Percentiles rank a stretch among this genome's conserved stretches.
These are phyloP conservation scores for Phialocephala subalpina DNA, from an alignment of 2,329 filamentous ascomycete species.

Conservation along the genomic window DNA sequence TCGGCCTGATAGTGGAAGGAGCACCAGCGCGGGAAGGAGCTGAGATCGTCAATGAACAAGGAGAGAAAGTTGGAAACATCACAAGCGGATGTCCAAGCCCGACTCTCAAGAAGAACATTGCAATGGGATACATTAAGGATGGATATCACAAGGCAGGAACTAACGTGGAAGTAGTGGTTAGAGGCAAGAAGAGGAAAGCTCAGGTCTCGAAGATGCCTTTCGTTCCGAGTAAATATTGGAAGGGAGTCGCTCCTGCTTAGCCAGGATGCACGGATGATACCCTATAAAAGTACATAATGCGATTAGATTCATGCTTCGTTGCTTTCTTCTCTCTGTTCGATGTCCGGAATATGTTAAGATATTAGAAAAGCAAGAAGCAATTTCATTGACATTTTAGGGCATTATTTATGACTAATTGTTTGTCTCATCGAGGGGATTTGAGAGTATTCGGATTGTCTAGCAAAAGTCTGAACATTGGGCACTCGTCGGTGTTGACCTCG, in stretches of 20 bases:
- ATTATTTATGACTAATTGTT: neutral
- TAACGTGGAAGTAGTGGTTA: conserved; percentile 68
- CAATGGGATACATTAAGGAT: conserved; percentile 84
- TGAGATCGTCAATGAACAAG: conserved; percentile 71
- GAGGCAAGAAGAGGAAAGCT: conserved; percentile 72
- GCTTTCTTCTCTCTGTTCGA: neutral
- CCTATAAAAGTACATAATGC: neutral
- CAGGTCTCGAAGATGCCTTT: conserved; percentile 77
- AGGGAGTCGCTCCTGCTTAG: conserved; percentile 33
- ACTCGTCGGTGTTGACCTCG: neutral
- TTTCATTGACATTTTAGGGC: neutral
- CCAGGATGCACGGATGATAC: neutral
- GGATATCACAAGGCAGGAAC: conserved; percentile 75
- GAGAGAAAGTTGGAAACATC: conserved; percentile 76
- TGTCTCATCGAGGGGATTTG: no score
- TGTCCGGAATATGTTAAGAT: neutral
- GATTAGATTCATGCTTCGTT: neutral
- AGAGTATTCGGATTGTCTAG: no score
- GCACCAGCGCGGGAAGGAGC: conserved; percentile 91
- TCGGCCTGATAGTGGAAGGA: conserved; percentile 84
- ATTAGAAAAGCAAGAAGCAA: neutral
- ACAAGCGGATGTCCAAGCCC: conserved; percentile 94
- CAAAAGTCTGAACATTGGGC: neutral
- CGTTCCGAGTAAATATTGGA: conserved; percentile 69
- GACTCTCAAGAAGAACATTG: conserved; percentile 86